Evolutionary conservation across 352 stramenopile genomes (phyloP), one percentile per base, ranked within the genome.

Genomic region (Paralagenidium karlingii): DNA sequence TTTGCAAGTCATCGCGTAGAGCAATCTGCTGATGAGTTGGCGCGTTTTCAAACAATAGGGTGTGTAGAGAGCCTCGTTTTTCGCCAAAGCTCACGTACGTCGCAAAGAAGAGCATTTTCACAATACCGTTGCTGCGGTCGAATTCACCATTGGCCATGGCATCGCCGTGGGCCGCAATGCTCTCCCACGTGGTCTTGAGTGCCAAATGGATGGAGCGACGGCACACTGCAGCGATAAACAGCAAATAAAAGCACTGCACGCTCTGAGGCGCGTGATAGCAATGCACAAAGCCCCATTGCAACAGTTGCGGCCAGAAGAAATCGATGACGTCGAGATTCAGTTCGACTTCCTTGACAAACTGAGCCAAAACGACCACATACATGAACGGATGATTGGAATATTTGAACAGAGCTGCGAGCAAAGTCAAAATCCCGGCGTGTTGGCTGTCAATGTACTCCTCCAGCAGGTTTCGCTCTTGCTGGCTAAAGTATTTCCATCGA

Each of bases 291-390:
- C 68, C 68, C 66, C 66, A 82, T 21, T 80, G 66, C 16, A 82
- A 51, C 24, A 81, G 65, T 43, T 82, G 68, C 8, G 68, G 66
- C 68, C 68, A 82, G 40, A 77, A 80, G 33, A 82, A 77, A 33
- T 74, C 66, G 27, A 82, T 55, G n/a, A 60, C 67, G 26, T 73
- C 61, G 19, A 67, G 34, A 24, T 58, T 68, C 13, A 59, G 61
- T 31, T 82, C 68, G 11, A 78, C 59, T 30, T 67, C 68, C 40
- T 76, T 55, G 22, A 77, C 53, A 18, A 80, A 43, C 38, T 82
- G 68, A 2, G 66, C 67, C 16, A 82, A 51, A n/a, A 73, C 60
- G 21, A 79, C 49, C 15, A 81, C 53, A 30, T 81, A 77, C 61
- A 82, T 75, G 43, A 79, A 81, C 2, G 68, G 68, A 15, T 77